A percentile compares a stretch with the other conserved stretches of the same genome.
phyloP scores from a whole-genome alignment of 176 grass and related monocot genomes.

The Triticum turgidum region DNA sequence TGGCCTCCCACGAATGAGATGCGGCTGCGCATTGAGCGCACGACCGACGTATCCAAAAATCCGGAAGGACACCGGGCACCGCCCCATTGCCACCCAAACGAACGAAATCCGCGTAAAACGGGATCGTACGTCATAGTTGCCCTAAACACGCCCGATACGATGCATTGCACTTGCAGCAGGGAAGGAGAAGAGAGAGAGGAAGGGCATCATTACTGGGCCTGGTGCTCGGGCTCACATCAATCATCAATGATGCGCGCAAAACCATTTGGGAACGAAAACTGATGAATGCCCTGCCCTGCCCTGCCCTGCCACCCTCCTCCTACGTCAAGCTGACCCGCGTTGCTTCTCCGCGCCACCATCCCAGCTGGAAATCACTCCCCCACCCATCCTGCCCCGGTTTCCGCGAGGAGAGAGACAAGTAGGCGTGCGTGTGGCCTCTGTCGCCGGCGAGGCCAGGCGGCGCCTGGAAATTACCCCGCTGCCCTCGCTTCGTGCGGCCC shows the following conservation, averaged over 20 bases:
- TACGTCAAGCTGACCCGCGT: conserved; percentile 47
- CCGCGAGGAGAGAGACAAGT: neutral
- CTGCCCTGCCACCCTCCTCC: neutral
- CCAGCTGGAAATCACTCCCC: conserved; percentile 26
- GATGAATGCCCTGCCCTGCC: neutral
- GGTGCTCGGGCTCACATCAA: neutral
- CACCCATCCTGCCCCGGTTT: neutral
- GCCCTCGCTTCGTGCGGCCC: neutral
- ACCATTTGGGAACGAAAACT: neutral
- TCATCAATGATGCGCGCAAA: neutral
- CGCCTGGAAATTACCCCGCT: conserved; percentile 20
- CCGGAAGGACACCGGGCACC: too few species aligned
- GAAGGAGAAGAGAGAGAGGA: neutral
- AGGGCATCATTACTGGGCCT: neutral
- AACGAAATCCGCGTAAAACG: too few species aligned
- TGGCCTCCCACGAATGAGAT: too few species aligned
- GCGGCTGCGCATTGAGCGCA: too few species aligned
- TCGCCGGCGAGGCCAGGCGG: conserved; percentile 14
- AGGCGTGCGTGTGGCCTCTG: neutral
- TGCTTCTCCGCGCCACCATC: conserved; percentile 28
- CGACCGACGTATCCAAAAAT: too few species aligned
- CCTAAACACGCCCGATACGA: too few species aligned
- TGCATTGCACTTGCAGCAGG: too few species aligned
- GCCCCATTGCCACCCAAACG: too few species aligned
- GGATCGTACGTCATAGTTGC: too few species aligned